Base-by-base conservation (phyloP, 495 filamentous ascomycete species). In the Rhypophila decipiens region DNA sequence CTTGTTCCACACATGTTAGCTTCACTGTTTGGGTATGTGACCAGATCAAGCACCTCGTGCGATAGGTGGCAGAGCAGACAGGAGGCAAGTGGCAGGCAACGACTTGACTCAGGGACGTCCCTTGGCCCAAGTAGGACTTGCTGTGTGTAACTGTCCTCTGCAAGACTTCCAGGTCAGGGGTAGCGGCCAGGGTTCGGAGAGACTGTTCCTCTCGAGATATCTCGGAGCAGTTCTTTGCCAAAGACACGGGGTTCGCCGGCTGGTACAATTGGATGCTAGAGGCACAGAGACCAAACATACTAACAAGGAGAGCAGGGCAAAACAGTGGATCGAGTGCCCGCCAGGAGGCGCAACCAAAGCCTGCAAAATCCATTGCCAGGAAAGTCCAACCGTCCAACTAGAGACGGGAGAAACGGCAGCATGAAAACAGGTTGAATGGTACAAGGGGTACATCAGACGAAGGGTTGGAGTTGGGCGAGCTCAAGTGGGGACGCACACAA, bases 221-320 rank as follows among this genome's bases (percentile, higher is more conserved):
- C 45, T 46, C 34, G 50, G 49, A 47, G 22, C 29, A 42, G 29
- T 21, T 8, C 15, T 29, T 40, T n/a, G 19, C 19, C 45, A 51
- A 41, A 49, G 29, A 51, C 40, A 50, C 24, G 48, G 45, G 46
- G 47, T 47, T 57, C 48, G 42, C 51, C 50, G 46, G 51, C 46
- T 5, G 19, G 40, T 39, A 21, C 45, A 39, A 61, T 52, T 59
- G 54, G 61, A 23, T 52, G 48, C 17, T 46, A 49, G 39, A 19
- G 46, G 21, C 46, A 46, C 40, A 50, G 34, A 13, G 36, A 29
- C 56, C 61, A 58, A 55, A 62, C 59, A 54, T 50, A 56, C 56
- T 57, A 57, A 49, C 44, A 15, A 36, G 18, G 27, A 33, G 39
- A n/a, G n/a, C n/a, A n/a, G n/a, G n/a, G n/a, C n/a, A 18, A 36